Conservation (phyloP, 1,284 basidiomycete species). For the Apiotrichum sp. region DNA sequence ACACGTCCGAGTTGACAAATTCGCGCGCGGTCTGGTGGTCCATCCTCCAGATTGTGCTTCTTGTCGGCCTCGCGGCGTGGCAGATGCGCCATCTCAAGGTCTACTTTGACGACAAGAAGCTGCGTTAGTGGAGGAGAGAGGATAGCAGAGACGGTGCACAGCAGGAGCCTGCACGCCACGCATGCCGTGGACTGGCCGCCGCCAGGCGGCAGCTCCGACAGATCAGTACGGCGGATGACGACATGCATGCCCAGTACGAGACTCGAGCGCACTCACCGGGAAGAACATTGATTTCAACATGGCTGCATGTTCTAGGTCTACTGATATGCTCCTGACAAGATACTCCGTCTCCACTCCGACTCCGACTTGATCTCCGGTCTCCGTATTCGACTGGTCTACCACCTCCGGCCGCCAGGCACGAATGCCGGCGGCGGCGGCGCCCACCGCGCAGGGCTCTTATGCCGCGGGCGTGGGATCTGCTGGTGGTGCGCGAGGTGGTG, state of each 20-base stretch:
- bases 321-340: too few relatives aligned
- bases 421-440: conserved; percentile 3
- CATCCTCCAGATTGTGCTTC: conserved; percentile 73
- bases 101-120: conserved; percentile 85
- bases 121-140: conserved; percentile 50
- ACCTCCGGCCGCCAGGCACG: conserved; percentile 9
- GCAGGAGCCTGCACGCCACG: not conserved
- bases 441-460: not conserved
- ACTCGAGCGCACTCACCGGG: not conserved
- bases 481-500: not conserved
- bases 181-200: not conserved
- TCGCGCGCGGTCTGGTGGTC: conserved; percentile 88
- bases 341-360: too few relatives aligned
- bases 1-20: conserved; percentile 85
- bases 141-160: not conserved
- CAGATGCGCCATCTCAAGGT: conserved; percentile 83
- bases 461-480: not conserved
- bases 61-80: conserved; percentile 83
- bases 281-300: not conserved
- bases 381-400: not conserved
- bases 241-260: conserved; percentile 1
- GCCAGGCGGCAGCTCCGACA: too few relatives aligned
- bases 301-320: too few relatives aligned
- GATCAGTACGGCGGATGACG: not conserved
- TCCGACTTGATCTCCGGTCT: too few relatives aligned